Conservation (phyloP, 2,329 filamentous ascomycete genomes). For the Zalaria sp. region DNA sequence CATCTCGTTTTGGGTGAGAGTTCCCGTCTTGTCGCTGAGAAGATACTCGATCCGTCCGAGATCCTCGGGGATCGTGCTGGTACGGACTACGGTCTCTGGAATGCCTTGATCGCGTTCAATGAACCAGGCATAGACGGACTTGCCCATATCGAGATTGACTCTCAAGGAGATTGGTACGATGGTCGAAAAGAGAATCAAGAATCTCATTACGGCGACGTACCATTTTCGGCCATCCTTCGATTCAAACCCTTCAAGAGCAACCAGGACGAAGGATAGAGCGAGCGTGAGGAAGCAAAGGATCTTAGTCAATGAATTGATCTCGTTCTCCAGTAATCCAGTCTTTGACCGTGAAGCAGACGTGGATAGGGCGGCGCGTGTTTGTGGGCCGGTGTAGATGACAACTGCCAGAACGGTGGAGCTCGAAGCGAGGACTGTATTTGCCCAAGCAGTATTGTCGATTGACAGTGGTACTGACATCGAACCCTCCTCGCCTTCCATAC, state of each 20-base stretch:
- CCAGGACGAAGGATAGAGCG: conserved; percentile 71
- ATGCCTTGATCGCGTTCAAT: conserved; percentile 88
- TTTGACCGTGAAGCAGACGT: conserved; percentile 88
- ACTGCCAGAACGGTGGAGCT: conserved; percentile 79
- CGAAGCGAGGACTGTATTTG: conserved; percentile 91
- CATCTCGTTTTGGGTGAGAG: conserved; percentile 69
- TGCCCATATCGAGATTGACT: conserved; percentile 94
- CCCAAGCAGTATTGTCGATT: conserved; percentile 98
- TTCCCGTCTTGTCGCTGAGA: conserved; percentile 96
- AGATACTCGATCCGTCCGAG: conserved; percentile 91
- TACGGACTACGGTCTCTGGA: conserved; percentile 81
- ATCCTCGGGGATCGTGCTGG: conserved; percentile 94
- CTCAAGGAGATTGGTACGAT: conserved; percentile 95
- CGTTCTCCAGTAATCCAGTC: conserved; percentile 81
- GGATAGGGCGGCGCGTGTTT: conserved; percentile 86
- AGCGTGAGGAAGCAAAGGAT: conserved; percentile 85
- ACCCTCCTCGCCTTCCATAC: conserved; percentile 4
- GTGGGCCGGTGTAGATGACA: conserved; percentile 85
- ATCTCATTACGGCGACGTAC: conserved; percentile 98
- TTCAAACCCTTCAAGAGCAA: conserved; percentile 72
- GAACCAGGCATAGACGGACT: conserved; percentile 89
- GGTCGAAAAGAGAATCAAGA: conserved; percentile 94
- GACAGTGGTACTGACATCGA: conserved; percentile 53
- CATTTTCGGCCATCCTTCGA: conserved; percentile 52
- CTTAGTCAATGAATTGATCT: conserved; percentile 95